Conservation (phyloP, 495 filamentous ascomycete species). For the Antarctomyces pellizariae region DNA sequence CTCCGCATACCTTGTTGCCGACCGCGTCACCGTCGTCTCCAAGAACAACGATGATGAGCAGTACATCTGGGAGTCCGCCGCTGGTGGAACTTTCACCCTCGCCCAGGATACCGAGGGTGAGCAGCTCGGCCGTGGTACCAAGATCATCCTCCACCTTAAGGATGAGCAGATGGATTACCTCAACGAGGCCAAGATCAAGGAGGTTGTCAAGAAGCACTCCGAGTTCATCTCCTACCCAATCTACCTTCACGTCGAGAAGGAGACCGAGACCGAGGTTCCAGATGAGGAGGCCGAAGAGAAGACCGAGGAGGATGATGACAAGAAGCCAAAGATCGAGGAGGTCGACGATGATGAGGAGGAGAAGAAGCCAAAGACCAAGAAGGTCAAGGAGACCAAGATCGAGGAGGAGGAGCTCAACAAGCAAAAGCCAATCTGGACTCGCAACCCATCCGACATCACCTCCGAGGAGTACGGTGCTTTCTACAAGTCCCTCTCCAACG, state of each 20-base stretch:
- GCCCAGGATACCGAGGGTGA: slow-evolving; percentile 75
- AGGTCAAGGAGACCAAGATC: slow-evolving; percentile 92
- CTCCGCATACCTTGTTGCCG: slow-evolving; percentile 97
- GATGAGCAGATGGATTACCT: slow-evolving; percentile 97
- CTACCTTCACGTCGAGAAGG: slow-evolving; percentile 98
- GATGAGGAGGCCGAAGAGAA: slow-evolving; percentile 56
- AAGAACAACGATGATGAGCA: slow-evolving; percentile 99
- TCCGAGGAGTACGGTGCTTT: slow-evolving; percentile 94
- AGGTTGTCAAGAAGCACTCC: slow-evolving; percentile 99
- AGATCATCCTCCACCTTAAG: slow-evolving; percentile 96
- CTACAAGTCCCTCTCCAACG: slow-evolving; percentile 98
- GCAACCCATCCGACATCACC: slow-evolving; percentile 88
- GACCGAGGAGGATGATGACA: slow-evolving; percentile 37
- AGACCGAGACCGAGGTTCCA: slow-evolving; percentile 96
- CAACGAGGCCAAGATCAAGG: slow-evolving; percentile 97
- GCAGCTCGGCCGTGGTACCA: slow-evolving; percentile 79
- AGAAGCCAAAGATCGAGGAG: slow-evolving; percentile 69
- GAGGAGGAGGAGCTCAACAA: slow-evolving; percentile 99
- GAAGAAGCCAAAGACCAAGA: slow-evolving; percentile 94
- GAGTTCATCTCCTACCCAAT: slow-evolving; percentile 99
- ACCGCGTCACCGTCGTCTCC: slow-evolving; percentile 82
- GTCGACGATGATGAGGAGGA: slow-evolving; percentile 69
- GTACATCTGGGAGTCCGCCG: slow-evolving; percentile 97
- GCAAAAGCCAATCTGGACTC: slow-evolving; percentile 99
- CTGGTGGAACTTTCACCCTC: slow-evolving; percentile 93